Base-by-base conservation (phyloP, 495 filamentous ascomycete genomes). In the Penicillium angulare region DNA sequence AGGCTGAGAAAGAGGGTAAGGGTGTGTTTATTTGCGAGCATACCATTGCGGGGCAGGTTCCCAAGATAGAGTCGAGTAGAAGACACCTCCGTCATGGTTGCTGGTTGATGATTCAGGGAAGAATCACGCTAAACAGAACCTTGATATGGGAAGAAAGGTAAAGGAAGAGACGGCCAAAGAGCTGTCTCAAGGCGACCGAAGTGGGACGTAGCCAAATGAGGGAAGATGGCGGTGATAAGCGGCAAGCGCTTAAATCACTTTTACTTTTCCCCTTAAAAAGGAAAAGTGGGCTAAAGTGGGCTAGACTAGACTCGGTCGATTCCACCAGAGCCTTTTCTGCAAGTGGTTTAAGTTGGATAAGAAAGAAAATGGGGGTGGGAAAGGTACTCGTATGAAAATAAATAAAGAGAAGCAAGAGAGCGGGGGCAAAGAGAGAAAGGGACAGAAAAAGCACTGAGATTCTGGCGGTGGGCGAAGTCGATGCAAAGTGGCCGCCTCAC, bases 1-100 rank as follows among this genome's bases (percentile, higher is more conserved):
- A 57, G 40, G 34, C 27, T 27, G 48, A 54, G 57, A 60, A 21
- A 35, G n/a, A 64, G 48, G 61, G n/a, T n/a, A 62, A 59, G 53
- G 60, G 57, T 64, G 49, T 63, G 61, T 55, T 54, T 61, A 57
- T 31, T 31, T 62, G 67, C 63, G 56, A 75, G 75, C 91, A 78
- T 86, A 97, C 92, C 93, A 72, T 87, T 88, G 73, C 91, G 90
- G 66, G 95, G 93, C 67, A 98, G 85, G 73, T 97, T 97, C 67
- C 93, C 93, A 69, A 97, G 80, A 80, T 97, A 97, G 43, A 97
- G 87, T 74, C 93, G 82, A 62, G 93, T 97, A 44, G 86, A 84
- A 45, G 90, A 95, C 42, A 96, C 92, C 74, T 95, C 74, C 56
- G 68, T 76, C 74, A 78, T 78, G 64, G 63, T 53, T 61, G n/a